Evolutionary conservation across 140 eudicot species (phyloP), one percentile per base, ranked within the genome.

Genomic region (Ambrosia hybrid): DNA sequence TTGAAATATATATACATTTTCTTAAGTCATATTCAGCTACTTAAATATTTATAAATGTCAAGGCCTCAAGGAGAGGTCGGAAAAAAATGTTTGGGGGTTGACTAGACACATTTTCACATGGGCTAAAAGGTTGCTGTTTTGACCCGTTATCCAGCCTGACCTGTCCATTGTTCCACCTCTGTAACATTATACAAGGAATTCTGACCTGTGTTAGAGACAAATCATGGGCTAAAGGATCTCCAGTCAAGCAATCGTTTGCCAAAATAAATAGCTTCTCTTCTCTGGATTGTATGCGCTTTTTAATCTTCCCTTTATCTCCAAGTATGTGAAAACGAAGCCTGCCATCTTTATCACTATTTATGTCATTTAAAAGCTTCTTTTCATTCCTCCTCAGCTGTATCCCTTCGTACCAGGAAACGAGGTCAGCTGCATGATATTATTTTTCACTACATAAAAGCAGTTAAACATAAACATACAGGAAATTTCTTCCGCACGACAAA

Each of bases 241-340:
- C 99, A 67, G 97, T 91, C 84, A 95, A 84, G 86, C 95, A 91
- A 82, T 95, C 99, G 82, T 91, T 95, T 62, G 85, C 96, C 83
- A 95, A 77, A 81, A 95, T 80, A 83, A 91, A 95, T 64, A 95
- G 81, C 73, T 95, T 95, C 84, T 95, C 99, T 86, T 95, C 97
- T 88, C 91, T 86, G 58, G 95, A 86, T 71, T 95, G 99, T 56
- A 95, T 91, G 67, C 99, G 97, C 82, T 85, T 95, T 82, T 91
- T 95, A 83, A 76, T 84, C 86, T 88, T 91, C 43, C 97, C 96
- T 80, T 80, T 95, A 67, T 95, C 99, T 71, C 86, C 99, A 80
- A 88, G 85, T 64, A 91, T 65, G 78, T 95, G 97, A 73, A 88
- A 95, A 26, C 97, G 95, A 80, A 95, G 97, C 83, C 97, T 85